Base-by-base conservation (phyloP, 2,329 filamentous ascomycete genomes). In the Xylaria sp. region DNA sequence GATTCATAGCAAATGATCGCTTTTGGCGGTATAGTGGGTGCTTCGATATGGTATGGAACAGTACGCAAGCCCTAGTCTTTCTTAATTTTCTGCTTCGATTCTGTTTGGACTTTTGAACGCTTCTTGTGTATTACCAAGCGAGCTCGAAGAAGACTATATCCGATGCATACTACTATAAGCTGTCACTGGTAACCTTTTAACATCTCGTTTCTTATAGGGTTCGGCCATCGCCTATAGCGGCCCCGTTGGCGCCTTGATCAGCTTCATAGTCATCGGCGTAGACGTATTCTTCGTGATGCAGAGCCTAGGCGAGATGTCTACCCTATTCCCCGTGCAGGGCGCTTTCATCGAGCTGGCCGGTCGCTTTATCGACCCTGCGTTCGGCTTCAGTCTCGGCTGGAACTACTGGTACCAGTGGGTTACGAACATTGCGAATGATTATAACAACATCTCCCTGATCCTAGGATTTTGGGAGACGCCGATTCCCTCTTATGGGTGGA, bases 231-330 rank as follows among this genome's bases (percentile, higher is more conserved):
- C 75, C 1, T 78, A 78, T 61, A 76, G 73, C 63, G 78, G 78
- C 2, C 78, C 78, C 7, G 71, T 77, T 10, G 78, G 78, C 12
- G 77, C 78, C 0, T 62, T 79, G n/a, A 70, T 80, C 25, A 77
- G 76, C 70, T 79, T 78, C 68, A 62, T 78, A 31, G 75, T 79
- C 68, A 70, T 79, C 51, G 78, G 77, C 10, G 51, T 79, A 4
- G 77, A 80, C 65, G 75, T 77, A 48, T 79, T 76, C 69, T 79
- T 78, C 66, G 77, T 78, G 63, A 88, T 86, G 81, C 86, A 88
- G 78, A 84, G 82, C 1, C 76, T 88, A 6, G 86, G 86, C n/a
- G 86, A 88, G 74, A 82, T 88, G 79, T 84, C 85, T 1, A 88
- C 86, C 0, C 74, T 87, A 1, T 86, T 86, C 51, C 86, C 85